Conservation (phyloP, 495 filamentous ascomycete species). For the Lasiosphaeria ovina region DNA sequence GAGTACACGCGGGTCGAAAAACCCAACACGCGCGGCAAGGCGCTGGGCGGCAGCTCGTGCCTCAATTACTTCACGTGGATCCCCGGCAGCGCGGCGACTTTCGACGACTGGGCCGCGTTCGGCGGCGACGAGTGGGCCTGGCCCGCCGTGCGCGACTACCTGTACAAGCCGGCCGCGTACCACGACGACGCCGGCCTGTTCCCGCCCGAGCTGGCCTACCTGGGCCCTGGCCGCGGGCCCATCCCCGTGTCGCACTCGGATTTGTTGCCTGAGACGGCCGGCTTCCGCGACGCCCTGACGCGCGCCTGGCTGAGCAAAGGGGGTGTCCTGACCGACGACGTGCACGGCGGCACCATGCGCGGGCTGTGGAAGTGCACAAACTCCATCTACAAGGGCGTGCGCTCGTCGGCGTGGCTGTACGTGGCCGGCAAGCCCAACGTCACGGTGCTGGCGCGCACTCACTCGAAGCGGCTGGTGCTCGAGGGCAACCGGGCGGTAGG, state of each 20-base stretch:
- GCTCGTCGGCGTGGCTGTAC: conserved; percentile 52
- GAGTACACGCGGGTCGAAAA: conserved; percentile 63
- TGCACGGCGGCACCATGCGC: conserved; percentile 55
- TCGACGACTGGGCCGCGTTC: conserved; percentile 56
- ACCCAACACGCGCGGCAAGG: conserved; percentile 60
- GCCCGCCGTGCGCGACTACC: conserved; percentile 47
- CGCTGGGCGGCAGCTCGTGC: conserved; percentile 58
- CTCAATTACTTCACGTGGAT: conserved; percentile 64
- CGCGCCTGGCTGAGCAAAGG: conserved; percentile 58
- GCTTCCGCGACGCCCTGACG: conserved; percentile 55
- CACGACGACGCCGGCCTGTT: conserved; percentile 49
- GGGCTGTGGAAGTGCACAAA: conserved; percentile 56
- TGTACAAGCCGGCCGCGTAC: conserved; percentile 57
- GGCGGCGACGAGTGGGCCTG: conserved; percentile 46
- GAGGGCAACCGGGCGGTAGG: conserved; percentile 39
- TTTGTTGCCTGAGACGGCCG: conserved; percentile 50
- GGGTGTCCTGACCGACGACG: conserved; percentile 48
- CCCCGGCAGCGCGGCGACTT: conserved; percentile 58
- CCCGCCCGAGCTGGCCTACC: conserved; percentile 43
- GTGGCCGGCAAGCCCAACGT: conserved; percentile 56
- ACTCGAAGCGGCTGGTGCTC: conserved; percentile 55
- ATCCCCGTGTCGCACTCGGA: conserved; percentile 57
- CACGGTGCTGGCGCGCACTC: conserved; percentile 46
- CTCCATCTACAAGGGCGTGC: conserved; percentile 57
- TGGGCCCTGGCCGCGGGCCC: conserved; percentile 47